Evolutionary conservation across 345 rosid species (phyloP), one percentile per base, ranked within the genome.

Genomic region (Gossypium turneri): DNA sequence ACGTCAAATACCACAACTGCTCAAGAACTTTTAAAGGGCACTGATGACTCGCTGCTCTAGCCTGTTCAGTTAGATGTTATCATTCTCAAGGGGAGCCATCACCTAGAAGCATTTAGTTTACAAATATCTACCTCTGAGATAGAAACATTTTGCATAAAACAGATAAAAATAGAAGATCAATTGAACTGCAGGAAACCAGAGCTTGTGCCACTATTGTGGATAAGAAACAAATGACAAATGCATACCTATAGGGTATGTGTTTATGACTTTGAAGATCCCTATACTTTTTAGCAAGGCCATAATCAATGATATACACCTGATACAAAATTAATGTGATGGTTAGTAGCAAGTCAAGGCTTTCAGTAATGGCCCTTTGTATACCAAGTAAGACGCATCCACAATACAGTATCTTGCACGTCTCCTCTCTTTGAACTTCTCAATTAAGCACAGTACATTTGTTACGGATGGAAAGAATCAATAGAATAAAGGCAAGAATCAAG

Each of bases 301-400:
- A 75, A 66, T 75, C 72, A 75, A 75, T 66, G 53, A 53, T 65
- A 69, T 75, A 66, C 34, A 75, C 78, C 78, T 75, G 71, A 65
- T 90, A 88, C 15, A 61, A 9, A 7, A 58, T 16, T 44, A 50
- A 64, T n/a, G 25, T 17, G 22, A 9, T 64, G 50, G 25, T 41
- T 41, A 64, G 68, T n/a, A 41, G 50, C 25, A 64, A 41, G 20
- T 9, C 4, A 16, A 38, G 47, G 48, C 48, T 41, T 38, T 60
- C 9, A 41, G 68, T 34, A 64, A 64, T 9, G 9, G 25, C 12
- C 11, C 13, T 38, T 41, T n/a, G 15, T 17, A 64, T n/a, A 41
- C 25, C 50, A 38, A 16, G 13, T 10, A 41, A 16, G 50, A 34
- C 41, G 41, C 41, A 34, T 34, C 41, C 41, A 34, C 41, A 34